Conservation (phyloP, 257 asterid genomes). For the Echites panduratus region DNA sequence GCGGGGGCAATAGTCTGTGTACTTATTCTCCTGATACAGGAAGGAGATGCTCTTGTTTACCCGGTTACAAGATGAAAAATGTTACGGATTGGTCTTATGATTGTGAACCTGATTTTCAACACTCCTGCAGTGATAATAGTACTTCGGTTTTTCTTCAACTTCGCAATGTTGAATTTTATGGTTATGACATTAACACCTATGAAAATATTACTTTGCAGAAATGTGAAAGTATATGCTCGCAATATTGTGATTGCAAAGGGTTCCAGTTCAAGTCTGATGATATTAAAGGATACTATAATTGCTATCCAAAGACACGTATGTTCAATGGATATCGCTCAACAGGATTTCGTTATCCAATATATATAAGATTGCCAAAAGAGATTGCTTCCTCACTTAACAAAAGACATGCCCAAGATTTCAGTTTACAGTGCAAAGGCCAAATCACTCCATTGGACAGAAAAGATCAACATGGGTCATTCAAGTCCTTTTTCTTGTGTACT, state of each 20-base stretch:
- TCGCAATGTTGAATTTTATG: conserved; percentile 29
- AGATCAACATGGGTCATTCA: conserved; percentile 4
- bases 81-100: conserved; percentile 33
- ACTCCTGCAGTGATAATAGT: conserved; percentile 11
- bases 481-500: conserved; percentile 9
- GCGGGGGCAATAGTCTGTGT: conserved; percentile 37
- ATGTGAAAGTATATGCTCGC: conserved; percentile 25
- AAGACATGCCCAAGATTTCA: neutral
- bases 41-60: conserved; percentile 33
- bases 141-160: conserved; percentile 15
- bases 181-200: conserved; percentile 26
- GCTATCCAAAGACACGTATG: conserved; percentile 24
- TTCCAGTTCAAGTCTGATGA: conserved; percentile 20
- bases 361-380: conserved; percentile 22
- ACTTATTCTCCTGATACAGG: conserved; percentile 8
- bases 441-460: neutral
- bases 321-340: conserved; percentile 26
- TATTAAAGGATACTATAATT: conserved; percentile 11
- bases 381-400: neutral
- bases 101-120: conserved; percentile 28
- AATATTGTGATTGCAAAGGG: conserved; percentile 30
- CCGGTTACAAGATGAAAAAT: conserved; percentile 30
- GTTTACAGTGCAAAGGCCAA: conserved; percentile 6
- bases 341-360: conserved; percentile 7
- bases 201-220: conserved; percentile 15